A percentile compares a stretch with the other conserved stretches of the same genome.
Evolutionary conservation across 2,329 filamentous ascomycete genomes (phyloP).

Genomic region (Clarireedia sp.): DNA sequence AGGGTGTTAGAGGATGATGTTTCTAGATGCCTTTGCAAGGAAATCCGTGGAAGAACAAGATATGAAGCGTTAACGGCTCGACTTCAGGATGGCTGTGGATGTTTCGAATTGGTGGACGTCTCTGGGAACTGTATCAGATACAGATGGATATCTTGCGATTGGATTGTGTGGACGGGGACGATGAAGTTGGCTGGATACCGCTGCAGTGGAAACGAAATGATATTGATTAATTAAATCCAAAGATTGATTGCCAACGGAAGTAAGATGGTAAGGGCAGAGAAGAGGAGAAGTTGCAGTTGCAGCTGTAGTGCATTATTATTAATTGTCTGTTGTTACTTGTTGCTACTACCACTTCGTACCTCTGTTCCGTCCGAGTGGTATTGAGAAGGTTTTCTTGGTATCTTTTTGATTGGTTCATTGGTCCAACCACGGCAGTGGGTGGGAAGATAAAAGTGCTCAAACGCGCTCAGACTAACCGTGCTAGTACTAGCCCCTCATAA

Average conservation of each 20-base stretch:
- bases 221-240: too few relatives aligned
- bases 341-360: background rate
- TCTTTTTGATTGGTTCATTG: background rate
- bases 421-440: background rate
- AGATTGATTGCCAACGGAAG: too few relatives aligned
- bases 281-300: too few relatives aligned
- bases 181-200: background rate
- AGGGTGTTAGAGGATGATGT: constrained; percentile 2
- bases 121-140: background rate
- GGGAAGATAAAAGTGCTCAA: constrained; percentile 5
- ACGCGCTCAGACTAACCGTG: constrained; percentile 5
- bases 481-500: background rate
- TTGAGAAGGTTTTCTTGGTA: background rate
- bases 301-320: background rate
- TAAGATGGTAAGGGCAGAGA: too few relatives aligned
- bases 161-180: background rate
- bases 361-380: background rate
- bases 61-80: background rate
- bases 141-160: background rate
- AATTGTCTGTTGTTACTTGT: too few relatives aligned
- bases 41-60: background rate
- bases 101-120: background rate
- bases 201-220: too few relatives aligned
- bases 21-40: constrained; percentile 6
- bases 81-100: too few relatives aligned